These are phyloP conservation scores for Fusarium sacchari DNA, from an alignment of 2,329 filamentous ascomycete species.

Conservation along the genomic window DNA sequence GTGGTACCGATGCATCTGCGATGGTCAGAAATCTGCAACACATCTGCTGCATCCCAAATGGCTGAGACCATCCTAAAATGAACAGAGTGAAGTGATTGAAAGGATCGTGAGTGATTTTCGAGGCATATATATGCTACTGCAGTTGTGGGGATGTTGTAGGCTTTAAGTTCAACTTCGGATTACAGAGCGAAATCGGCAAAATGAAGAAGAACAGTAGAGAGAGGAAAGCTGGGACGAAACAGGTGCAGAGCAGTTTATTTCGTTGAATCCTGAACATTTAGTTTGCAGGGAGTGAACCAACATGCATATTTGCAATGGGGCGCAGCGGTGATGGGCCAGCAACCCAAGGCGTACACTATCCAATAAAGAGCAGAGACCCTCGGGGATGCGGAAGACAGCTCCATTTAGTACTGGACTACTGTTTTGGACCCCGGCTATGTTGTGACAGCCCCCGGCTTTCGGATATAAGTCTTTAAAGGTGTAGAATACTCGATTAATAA, in stretches of 20 bases:
- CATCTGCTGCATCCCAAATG: conserved; percentile 1
- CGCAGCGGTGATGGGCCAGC: background rate
- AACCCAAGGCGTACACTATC: background rate
- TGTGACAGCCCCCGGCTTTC: background rate
- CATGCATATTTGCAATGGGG: background rate
- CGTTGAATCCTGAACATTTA: background rate
- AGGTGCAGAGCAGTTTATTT: background rate
- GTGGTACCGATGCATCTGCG: background rate
- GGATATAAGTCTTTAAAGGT: background rate
- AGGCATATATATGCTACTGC: background rate
- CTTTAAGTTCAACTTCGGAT: background rate
- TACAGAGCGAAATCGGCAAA: background rate
- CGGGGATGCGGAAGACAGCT: background rate
- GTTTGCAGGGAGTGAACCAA: background rate
- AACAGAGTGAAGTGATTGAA: no score
- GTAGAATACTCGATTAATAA: background rate
- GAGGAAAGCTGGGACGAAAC: no score
- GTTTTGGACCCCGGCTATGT: background rate
- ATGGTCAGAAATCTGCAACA: background rate
- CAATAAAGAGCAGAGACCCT: background rate
- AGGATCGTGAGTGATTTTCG: background rate
- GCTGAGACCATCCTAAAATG: background rate
- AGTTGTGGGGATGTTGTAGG: background rate
- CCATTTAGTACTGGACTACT: background rate
- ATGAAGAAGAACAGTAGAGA: background rate